Base-by-base conservation (phyloP, 495 filamentous ascomycete genomes). In the Hyaloscypha bicolor region DNA sequence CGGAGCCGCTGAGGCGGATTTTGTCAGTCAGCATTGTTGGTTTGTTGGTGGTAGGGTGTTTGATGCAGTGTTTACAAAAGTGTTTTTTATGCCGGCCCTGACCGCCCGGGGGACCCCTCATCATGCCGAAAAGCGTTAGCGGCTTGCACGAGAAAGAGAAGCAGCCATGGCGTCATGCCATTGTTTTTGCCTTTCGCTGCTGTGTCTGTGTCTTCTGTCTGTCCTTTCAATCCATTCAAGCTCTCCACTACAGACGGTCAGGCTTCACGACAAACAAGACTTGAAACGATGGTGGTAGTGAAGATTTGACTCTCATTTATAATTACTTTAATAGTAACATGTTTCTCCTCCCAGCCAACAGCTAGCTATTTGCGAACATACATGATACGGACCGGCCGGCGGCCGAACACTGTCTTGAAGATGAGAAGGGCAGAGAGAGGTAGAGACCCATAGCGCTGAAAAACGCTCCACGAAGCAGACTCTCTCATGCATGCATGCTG, bases 1-100 rank as follows among this genome's bases (percentile, higher is more conserved):
- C 67, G 25, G 76, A 71, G 9, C 74, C 77, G 16, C 70, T 70
- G 39, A 80, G 76, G 51, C 76, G 63, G 68, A 85, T 78, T 57
- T 79, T 78, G 67, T 79, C 73, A 30, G 76, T 79, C 56, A 85
- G 78, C 73, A 73, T 75, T 9, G 9, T 60, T 32, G 3, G 4
- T 14, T 19, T 48, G 11, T 48, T 1, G 42, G 4, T 4, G 42
- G 9, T 14, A 6, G 42, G 42, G 9, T 48, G 8, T 48, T 48
- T 3, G 42, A 48, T 19, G 42, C 0, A 4, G 42, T 48, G 42
- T 48, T 16, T 48, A 48, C 42, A 48, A 48, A 48, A 12, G 9
- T 4, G 35, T 37, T 48, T 48, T 48, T 48, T 11, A 14, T 48
- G 42, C 42, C 42, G 42, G 16, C 11, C 42, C 42, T 48, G 11